These are phyloP conservation scores for Cryptosporidium ubiquitum DNA, from an alignment of 169 alveolate species.

Conservation along the genomic window DNA sequence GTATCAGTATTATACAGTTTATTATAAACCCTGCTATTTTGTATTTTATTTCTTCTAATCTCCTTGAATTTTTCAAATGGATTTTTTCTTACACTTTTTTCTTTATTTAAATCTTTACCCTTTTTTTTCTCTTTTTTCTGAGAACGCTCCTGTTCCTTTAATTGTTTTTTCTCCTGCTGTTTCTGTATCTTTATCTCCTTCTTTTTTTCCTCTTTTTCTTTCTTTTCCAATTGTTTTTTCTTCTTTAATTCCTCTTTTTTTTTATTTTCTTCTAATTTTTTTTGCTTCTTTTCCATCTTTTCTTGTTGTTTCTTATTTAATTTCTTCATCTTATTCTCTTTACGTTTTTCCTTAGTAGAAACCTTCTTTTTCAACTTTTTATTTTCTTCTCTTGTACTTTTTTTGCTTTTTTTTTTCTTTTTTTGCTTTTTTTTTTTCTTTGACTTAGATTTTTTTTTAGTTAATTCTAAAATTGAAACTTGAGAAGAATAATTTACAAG, in stretches of 20 bases:
- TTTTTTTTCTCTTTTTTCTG: not conserved
- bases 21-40: not conserved
- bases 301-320: not conserved
- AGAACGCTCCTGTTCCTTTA: not conserved
- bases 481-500: not conserved
- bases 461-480: slow-evolving; percentile 20
- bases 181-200: not conserved
- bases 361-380: slow-evolving; percentile 5
- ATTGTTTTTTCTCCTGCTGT: not conserved
- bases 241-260: not conserved
- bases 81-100: not conserved
- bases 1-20: not conserved
- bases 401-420: slow-evolving; percentile 5
- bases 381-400: not conserved
- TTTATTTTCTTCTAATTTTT: not conserved
- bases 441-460: not conserved
- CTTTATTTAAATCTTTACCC: not conserved
- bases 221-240: not conserved
- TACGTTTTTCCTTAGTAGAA: not conserved
- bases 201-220: not conserved
- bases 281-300: not conserved
- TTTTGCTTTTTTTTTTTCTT: not conserved
- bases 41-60: not conserved
- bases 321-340: not conserved
- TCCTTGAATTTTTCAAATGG: not conserved